Evolutionary conservation across 1,139 yeast genomes (phyloP).

Genomic region (Torulaspora globosa): DNA sequence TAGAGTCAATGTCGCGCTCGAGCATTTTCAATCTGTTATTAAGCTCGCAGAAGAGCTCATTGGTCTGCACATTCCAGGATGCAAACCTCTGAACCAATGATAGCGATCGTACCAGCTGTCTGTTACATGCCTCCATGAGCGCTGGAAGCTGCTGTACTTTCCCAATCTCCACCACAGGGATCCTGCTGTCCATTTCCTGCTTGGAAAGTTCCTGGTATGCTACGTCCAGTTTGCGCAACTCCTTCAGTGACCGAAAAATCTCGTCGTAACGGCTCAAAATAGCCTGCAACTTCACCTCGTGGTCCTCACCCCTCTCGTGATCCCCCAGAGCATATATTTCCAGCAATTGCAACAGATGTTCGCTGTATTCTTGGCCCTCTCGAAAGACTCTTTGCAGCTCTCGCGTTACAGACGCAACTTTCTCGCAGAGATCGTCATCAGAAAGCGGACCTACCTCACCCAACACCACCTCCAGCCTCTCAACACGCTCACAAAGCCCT

Average conservation of each 20-base stretch:
- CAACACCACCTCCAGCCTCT: slow-evolving; percentile 1
- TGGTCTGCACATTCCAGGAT: slow-evolving; percentile 10
- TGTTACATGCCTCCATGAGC: slow-evolving; percentile 11
- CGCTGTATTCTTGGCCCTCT: slow-evolving; percentile 10
- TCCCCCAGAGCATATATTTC: slow-evolving; percentile 7
- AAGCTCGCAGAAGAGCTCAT: slow-evolving; percentile 12
- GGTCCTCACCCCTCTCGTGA: not conserved
- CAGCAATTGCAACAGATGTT: slow-evolving; percentile 5
- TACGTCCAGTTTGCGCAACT: slow-evolving; percentile 11
- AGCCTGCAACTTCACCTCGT: slow-evolving; percentile 1
- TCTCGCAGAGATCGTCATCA: slow-evolving; percentile 2
- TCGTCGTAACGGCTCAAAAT: slow-evolving; percentile 13
- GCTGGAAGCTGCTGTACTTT: slow-evolving; percentile 8
- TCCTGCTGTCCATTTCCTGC: slow-evolving; percentile 3
- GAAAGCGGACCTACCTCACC: not conserved
- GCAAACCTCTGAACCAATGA: slow-evolving; percentile 13
- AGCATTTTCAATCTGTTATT: slow-evolving; percentile 4
- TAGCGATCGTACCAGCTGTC: slow-evolving; percentile 13
- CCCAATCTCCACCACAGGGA: not conserved
- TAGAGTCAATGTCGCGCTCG: slow-evolving; percentile 3
- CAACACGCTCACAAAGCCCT: slow-evolving; percentile 5
- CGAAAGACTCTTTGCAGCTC: slow-evolving; percentile 6
- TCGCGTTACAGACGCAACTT: slow-evolving; percentile 1
- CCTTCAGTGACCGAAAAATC: slow-evolving; percentile 6
- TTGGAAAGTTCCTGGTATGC: slow-evolving; percentile 5